A percentile compares a stretch with the other conserved stretches of the same genome.
Conservation (phyloP, 169 alveolate genomes). For the Perkinsus olseni region DNA sequence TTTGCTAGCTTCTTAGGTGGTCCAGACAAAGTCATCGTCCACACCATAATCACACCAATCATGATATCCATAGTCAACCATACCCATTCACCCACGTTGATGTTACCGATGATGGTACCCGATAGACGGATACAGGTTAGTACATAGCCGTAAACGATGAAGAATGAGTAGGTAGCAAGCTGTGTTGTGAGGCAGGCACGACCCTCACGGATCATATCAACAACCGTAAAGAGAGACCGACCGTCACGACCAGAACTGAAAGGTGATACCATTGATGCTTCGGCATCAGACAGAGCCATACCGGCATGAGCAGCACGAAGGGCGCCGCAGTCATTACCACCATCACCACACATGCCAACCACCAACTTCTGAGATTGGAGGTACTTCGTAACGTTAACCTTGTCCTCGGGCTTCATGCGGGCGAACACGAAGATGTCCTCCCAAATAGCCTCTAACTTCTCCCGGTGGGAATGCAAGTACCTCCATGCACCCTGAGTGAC, state of each 20-base stretch:
- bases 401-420: background rate
- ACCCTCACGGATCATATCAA: conserved; percentile 61
- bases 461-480: background rate
- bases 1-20: conserved; percentile 18
- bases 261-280: background rate
- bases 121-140: conserved; percentile 60
- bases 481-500: background rate
- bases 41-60: conserved; percentile 49
- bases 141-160: conserved; percentile 73
- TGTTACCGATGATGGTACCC: conserved; percentile 54
- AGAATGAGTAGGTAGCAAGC: conserved; percentile 71
- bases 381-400: background rate
- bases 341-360: conserved; percentile 85
- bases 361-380: background rate
- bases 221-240: background rate
- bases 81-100: conserved; percentile 72
- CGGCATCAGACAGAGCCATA: conserved; percentile 63
- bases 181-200: conserved; percentile 77
- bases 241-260: conserved; percentile 3
- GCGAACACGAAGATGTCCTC: background rate
- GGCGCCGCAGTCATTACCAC: conserved; percentile 89
- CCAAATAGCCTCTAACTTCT: background rate
- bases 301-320: conserved; percentile 83
- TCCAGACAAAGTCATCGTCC: conserved; percentile 60
- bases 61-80: conserved; percentile 57